Evolutionary conservation across 768 basidiomycete species (phyloP), one percentile per base, ranked within the genome.

Genomic region (Kwoniella sp.): DNA sequence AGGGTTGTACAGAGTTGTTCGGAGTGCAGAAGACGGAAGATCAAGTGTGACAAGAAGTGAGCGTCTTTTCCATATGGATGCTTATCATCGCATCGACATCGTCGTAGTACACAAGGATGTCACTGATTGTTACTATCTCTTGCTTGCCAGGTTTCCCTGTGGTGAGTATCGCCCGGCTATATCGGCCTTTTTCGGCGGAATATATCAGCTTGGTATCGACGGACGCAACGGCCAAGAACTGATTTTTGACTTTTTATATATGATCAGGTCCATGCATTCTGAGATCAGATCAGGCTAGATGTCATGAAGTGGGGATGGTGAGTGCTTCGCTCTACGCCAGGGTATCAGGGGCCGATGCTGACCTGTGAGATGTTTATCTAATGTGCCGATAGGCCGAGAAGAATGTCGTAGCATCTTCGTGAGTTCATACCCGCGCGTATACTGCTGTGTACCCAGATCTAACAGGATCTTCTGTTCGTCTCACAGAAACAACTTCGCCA

Each of bases 41-140:
- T 80, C 57, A 80, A 80, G 57, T 80, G 79, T 57, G 77, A 78
- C 55, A 79, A 78, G 64, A 78, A 77, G 74, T 78, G 63, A 64
- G 72, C 60, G 7, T 47, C 26, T 4, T 8, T 13, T 13, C n/a
- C n/a, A n/a, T n/a, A n/a, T n/a, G n/a, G n/a, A n/a, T n/a, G n/a
- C n/a, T n/a, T n/a, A n/a, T n/a, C n/a, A n/a, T n/a, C n/a, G n/a
- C n/a, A n/a, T n/a, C n/a, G n/a, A n/a, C n/a, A n/a, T n/a, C n/a
- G n/a, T n/a, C n/a, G n/a, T n/a, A n/a, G n/a, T n/a, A n/a, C n/a
- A n/a, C n/a, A n/a, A n/a, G n/a, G 33, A 33, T 6, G 33, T 6
- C 33, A 13, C 33, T 33, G 33, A 33, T 13, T 13, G 6, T 13
- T 13, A 33, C 33, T 33, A 33, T 33, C 33, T 6, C 17, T 22